A percentile compares a stretch with the other conserved stretches of the same genome.
Conservation (phyloP, 805 yeast species). For the Cyberlindnera lachancei region DNA sequence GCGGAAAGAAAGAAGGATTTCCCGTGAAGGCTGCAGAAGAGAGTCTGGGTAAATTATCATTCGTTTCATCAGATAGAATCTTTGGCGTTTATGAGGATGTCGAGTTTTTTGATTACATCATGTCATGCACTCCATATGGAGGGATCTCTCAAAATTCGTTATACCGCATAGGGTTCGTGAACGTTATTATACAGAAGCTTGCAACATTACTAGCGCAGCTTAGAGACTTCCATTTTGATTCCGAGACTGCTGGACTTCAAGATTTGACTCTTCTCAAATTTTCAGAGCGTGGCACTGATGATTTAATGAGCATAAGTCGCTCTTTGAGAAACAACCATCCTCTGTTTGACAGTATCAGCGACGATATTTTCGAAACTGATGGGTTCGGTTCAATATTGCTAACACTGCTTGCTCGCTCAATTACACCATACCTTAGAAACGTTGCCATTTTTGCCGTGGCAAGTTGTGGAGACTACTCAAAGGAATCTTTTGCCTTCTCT, state of each 20-base stretch:
- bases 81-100: slow-evolving; percentile 29
- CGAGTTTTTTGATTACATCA: slow-evolving; percentile 49
- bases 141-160: slow-evolving; percentile 39
- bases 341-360: slow-evolving; percentile 22
- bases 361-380: slow-evolving; percentile 16
- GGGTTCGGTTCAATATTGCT: slow-evolving; percentile 35
- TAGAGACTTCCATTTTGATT: slow-evolving; percentile 22
- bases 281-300: slow-evolving; percentile 6
- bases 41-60: slow-evolving; percentile 26
- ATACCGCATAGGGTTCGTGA: slow-evolving; percentile 40
- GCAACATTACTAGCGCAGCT: slow-evolving; percentile 18
- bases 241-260: slow-evolving; percentile 21
- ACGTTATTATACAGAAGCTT: slow-evolving; percentile 42
- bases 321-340: slow-evolving; percentile 21
- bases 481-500: slow-evolving; percentile 23
- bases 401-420: slow-evolving; percentile 46
- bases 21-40: slow-evolving; percentile 16
- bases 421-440: slow-evolving; percentile 60
- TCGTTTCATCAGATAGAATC: slow-evolving; percentile 28
- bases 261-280: slow-evolving; percentile 27
- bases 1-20: background rate
- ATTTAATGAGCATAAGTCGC: slow-evolving; percentile 9
- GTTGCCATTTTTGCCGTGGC: slow-evolving; percentile 49
- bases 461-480: slow-evolving; percentile 38
- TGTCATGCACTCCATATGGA: slow-evolving; percentile 42